These are phyloP conservation scores for Penstemon newberryi DNA, from an alignment of 257 asterid species.

Conservation along the genomic window DNA sequence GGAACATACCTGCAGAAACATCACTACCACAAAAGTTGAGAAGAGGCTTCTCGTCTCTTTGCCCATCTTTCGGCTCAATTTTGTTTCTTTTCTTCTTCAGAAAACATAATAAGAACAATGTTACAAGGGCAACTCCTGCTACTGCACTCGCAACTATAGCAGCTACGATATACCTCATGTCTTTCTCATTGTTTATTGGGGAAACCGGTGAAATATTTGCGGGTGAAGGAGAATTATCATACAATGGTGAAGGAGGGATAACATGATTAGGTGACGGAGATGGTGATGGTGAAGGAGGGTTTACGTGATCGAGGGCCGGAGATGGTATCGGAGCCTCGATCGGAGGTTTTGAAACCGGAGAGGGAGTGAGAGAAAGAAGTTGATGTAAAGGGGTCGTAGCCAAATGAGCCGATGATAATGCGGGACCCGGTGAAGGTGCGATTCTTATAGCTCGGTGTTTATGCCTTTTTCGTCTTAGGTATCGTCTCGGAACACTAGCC, in stretches of 20 bases:
- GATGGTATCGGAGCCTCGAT: slow-evolving; percentile 23
- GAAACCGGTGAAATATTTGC: slow-evolving; percentile 24
- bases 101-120: slow-evolving; percentile 45
- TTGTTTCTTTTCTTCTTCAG: slow-evolving; percentile 33
- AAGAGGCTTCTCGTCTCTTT: slow-evolving; percentile 69
- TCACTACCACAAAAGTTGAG: slow-evolving; percentile 47
- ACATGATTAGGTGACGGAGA: slow-evolving; percentile 24
- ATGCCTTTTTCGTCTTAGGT: slow-evolving; percentile 40
- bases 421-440: slow-evolving; percentile 38
- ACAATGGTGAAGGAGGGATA: slow-evolving; percentile 24
- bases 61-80: slow-evolving; percentile 46
- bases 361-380: slow-evolving; percentile 32
- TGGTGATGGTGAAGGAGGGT: slow-evolving; percentile 24
- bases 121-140: slow-evolving; percentile 49
- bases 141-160: slow-evolving; percentile 42
- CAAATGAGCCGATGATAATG: slow-evolving; percentile 26
- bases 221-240: slow-evolving; percentile 1
- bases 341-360: slow-evolving; percentile 32
- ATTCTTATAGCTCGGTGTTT: background rate
- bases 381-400: slow-evolving; percentile 28
- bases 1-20: slow-evolving; percentile 51
- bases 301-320: background rate
- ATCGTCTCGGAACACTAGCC: slow-evolving; percentile 59
- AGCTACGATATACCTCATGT: slow-evolving; percentile 33
- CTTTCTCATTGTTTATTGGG: slow-evolving; percentile 19